These are phyloP conservation scores for Elymus sibiricus DNA, from an alignment of 176 grass and related monocot species.

Conservation along the genomic window DNA sequence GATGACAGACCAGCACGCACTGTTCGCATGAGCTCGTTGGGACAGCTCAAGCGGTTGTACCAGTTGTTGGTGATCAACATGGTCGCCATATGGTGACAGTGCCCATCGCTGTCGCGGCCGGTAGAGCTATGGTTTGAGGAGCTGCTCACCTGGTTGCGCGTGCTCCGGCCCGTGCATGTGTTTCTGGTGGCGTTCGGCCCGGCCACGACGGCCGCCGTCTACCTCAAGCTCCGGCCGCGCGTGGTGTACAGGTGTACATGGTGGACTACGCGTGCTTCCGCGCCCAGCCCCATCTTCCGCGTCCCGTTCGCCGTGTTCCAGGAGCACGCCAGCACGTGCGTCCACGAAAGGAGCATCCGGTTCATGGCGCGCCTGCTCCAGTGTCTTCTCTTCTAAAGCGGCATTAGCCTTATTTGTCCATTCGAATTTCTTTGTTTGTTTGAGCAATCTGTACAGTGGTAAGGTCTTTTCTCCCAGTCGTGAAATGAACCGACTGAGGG, in stretches of 20 bases:
- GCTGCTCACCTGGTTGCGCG: not conserved
- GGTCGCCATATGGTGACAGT: slow-evolving; percentile 27
- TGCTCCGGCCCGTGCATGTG: slow-evolving; percentile 29
- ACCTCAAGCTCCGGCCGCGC: slow-evolving; percentile 51
- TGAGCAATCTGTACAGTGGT: too few species aligned
- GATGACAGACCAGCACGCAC: not conserved
- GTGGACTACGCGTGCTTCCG: slow-evolving; percentile 77
- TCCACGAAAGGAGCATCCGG: slow-evolving; percentile 59
- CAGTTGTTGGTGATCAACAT: slow-evolving; percentile 49
- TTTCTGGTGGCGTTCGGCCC: slow-evolving; percentile 32
- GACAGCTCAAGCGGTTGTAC: slow-evolving; percentile 38
- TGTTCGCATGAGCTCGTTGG: not conserved
- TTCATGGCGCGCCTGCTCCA: slow-evolving; percentile 63
- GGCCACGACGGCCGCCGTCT: not conserved
- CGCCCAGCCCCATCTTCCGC: slow-evolving; percentile 40
- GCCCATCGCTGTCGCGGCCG: slow-evolving; percentile 18
- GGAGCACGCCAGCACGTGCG: slow-evolving; percentile 59
- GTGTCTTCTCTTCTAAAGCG: not conserved
- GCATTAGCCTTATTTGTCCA: too few species aligned
- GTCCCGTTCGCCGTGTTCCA: slow-evolving; percentile 63
- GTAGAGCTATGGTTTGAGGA: slow-evolving; percentile 16
- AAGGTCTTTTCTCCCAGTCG: too few species aligned
- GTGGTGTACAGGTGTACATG: slow-evolving; percentile 57
- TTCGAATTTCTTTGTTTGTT: too few species aligned
- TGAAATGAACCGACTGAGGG: too few species aligned